Evolutionary conservation across 345 rosid species (phyloP), one percentile per base, ranked within the genome.

Genomic region (Rhizophora mangle): DNA sequence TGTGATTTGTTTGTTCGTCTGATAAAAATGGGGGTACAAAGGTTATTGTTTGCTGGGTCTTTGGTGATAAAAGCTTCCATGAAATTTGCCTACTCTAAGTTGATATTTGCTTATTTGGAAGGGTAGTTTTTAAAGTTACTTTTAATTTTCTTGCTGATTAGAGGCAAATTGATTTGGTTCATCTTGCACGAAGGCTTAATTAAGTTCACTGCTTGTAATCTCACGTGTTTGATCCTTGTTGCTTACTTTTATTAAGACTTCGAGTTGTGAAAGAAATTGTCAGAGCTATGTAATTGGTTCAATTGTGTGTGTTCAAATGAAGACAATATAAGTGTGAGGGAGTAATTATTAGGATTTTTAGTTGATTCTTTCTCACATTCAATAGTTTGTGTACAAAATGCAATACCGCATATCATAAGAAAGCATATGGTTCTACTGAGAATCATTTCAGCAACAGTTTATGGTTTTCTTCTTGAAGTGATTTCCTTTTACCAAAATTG

Each of bases 1-100:
- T 13, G 49, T 43, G 49, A 15, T 43, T 68, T 70, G 79, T 82
- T 83, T 83, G 80, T 78, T 70, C 79, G 74, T 57, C 59, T 8
- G 60, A 72, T 58, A 64, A 64, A 73, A 68, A 49, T 49, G 54
- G 37, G 26, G 51, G 62, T 43, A 0, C 16, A 43, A 13, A 37
- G 52, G 61, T 37, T 39, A 55, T 21, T 67, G 18, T 56, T 49
- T 49, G 1, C 24, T 15, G 13, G 49, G 13, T 3, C 18, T 30
- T 0, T 27, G 20, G 39, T 65, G 6, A 24, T 21, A 16, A 27
- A 26, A 34, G 68, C 29, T 27, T 47, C 22, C 31, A 30, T 16
- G 59, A 27, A 2, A 29, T 29, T 60, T 60, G 19, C 2, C n/a
- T 2, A 4, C 22, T 18, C 22, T 2, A 21, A 27, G 7, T 46